A percentile compares a stretch with the other conserved stretches of the same genome.
These are phyloP conservation scores for Lipomyces spencermartinsiae DNA, from an alignment of 805 yeast genomes.

Conservation along the genomic window DNA sequence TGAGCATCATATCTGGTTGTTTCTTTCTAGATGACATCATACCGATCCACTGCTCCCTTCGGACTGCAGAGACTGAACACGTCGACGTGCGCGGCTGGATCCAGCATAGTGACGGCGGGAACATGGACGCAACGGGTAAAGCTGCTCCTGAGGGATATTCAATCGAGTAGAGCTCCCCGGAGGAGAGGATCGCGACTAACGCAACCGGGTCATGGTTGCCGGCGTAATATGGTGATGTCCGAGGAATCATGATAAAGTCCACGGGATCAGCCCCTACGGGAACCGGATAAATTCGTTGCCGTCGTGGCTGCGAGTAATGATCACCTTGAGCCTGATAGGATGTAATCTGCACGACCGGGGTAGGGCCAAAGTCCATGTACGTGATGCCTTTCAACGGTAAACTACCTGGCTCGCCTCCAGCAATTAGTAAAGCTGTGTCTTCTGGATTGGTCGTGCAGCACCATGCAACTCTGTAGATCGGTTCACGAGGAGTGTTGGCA, in stretches of 20 bases:
- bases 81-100: slow-evolving; percentile 72
- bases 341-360: slow-evolving; percentile 79
- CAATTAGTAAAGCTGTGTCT: slow-evolving; percentile 70
- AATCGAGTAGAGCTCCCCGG: slow-evolving; percentile 70
- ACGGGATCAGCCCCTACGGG: slow-evolving; percentile 54
- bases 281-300: slow-evolving; percentile 63
- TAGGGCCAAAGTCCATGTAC: slow-evolving; percentile 75
- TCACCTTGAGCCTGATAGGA: slow-evolving; percentile 83
- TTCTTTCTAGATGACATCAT: slow-evolving; percentile 58
- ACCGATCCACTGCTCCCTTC: slow-evolving; percentile 78
- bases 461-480: slow-evolving; percentile 71
- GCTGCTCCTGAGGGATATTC: slow-evolving; percentile 62
- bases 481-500: slow-evolving; percentile 29
- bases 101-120: slow-evolving; percentile 85
- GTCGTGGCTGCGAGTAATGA: slow-evolving; percentile 67
- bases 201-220: slow-evolving; percentile 81
- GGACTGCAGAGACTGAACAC: slow-evolving; percentile 61
- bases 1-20: slow-evolving; percentile 55
- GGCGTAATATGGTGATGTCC: slow-evolving; percentile 73
- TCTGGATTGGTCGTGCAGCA: slow-evolving; percentile 81
- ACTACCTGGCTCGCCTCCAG: slow-evolving; percentile 66
- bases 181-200: slow-evolving; percentile 62
- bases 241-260: slow-evolving; percentile 60
- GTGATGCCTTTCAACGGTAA: slow-evolving; percentile 53
- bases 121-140: slow-evolving; percentile 59